Evolutionary conservation across 257 asterid species (phyloP), one percentile per base, ranked within the genome.

Genomic region (Forsythia suspensa): DNA sequence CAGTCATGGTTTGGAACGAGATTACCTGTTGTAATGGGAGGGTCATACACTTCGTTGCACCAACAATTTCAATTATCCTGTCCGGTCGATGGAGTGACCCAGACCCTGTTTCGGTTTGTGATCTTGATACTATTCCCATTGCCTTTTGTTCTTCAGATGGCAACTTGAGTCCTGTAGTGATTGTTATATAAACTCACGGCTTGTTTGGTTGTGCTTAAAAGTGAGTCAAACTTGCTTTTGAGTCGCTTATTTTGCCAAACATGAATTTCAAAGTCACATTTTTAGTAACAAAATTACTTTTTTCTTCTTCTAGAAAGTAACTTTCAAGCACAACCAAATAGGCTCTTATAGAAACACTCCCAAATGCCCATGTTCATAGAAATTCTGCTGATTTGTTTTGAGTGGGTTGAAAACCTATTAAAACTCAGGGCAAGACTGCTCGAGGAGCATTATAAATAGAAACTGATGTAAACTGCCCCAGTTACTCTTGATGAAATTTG

Each of bases 51-150:
- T 75, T 90, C 79, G 97, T 92, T 6, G 95, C 92, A 0, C 98
- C 98, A 40, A 94, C 97, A 8, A 91, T 94, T 79, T 94, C 98
- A 8, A 94, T 94, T 66, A 92, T 94, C 84, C 91, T 94, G 40
- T 90, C 97, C 3, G 91, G 92, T 24, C 88, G 97, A 87, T 94
- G 97, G 97, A 82, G 72, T 36, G 97, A 91, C 73, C 95, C 92
- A 0, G 96, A 94, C 81, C 98, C 98, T 74, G 61, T 85, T 37
- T 66, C 89, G 94, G 98, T 93, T 81, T 8, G 91, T 84, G 48
- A 72, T 76, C 82, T 74, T 34, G 10, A 81, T 52, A 52, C 41
- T 71, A 37, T 67, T 65, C 18, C 15, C 16, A 24, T n/a, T 70
- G 16, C n/a, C 18, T 11, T 55, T 39, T 36, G 39, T 75, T 11